These are phyloP conservation scores for Phaeomoniella chlamydospora DNA, from an alignment of 2,329 filamentous ascomycete genomes.

Conservation along the genomic window DNA sequence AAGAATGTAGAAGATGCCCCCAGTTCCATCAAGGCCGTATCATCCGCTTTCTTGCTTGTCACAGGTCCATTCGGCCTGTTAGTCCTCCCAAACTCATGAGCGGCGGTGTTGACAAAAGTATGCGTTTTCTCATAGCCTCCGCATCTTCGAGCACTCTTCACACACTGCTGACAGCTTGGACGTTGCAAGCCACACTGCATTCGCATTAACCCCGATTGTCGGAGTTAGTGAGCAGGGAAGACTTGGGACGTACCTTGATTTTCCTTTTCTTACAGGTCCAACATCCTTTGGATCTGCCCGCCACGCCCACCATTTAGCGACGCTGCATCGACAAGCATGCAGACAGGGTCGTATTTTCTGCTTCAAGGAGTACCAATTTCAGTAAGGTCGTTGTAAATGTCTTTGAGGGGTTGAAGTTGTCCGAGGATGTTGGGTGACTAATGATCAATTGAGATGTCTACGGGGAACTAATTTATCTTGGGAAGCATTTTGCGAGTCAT, in stretches of 20 bases:
- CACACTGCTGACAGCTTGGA: slow-evolving; percentile 16
- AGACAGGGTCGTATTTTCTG: too few relatives aligned
- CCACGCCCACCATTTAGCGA: slow-evolving; percentile 16
- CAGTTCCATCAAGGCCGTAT: not conserved
- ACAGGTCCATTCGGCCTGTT: too few relatives aligned
- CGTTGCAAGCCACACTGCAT: slow-evolving; percentile 16
- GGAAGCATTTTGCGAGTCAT: too few relatives aligned
- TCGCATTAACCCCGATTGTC: not conserved
- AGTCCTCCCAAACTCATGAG: not conserved
- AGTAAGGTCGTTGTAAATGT: too few relatives aligned
- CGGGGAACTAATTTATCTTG: too few relatives aligned
- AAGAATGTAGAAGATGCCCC: not conserved
- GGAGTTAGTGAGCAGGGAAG: not conserved
- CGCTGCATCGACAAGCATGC: too few relatives aligned
- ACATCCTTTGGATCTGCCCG: slow-evolving; percentile 14
- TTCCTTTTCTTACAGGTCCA: slow-evolving; percentile 14
- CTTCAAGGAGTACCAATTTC: too few relatives aligned
- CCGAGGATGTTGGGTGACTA: too few relatives aligned
- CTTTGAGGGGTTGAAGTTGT: too few relatives aligned
- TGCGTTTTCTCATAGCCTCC: slow-evolving; percentile 15
- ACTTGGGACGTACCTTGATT: slow-evolving; percentile 10
- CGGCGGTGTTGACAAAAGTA: slow-evolving; percentile 13
- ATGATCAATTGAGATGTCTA: too few relatives aligned
- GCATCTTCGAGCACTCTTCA: slow-evolving; percentile 15
- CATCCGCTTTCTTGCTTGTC: too few relatives aligned